phyloP scores from a whole-genome alignment of 1,284 basidiomycete genomes.

The Vanrija pseudolonga region DNA sequence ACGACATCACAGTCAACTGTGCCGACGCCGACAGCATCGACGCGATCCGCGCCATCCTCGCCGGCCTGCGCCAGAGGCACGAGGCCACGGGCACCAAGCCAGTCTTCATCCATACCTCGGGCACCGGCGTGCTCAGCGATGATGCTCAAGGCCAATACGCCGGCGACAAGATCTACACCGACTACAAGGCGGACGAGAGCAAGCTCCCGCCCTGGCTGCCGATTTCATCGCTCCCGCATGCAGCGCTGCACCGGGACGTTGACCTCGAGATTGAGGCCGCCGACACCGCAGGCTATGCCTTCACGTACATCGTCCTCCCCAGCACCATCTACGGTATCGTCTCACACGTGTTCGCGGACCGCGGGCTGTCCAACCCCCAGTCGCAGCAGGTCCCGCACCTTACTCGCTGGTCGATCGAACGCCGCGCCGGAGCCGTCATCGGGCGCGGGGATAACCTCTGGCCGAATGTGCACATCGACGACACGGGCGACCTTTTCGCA shows the following conservation, averaged over 20 bases:
- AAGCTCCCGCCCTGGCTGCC: constrained; percentile 34
- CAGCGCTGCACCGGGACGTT: constrained; percentile 34
- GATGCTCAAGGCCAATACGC: constrained; percentile 1
- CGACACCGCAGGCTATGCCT: constrained; percentile 36
- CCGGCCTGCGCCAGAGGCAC: constrained; percentile 37
- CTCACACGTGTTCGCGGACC: constrained; percentile 32
- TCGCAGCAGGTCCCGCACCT: constrained; percentile 41
- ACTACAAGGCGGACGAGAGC: constrained; percentile 25
- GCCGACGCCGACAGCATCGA: constrained; percentile 45
- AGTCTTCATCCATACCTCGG: constrained; percentile 48
- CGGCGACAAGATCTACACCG: constrained; percentile 39
- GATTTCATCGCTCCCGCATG: constrained; percentile 30
- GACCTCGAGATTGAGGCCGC: constrained; percentile 43
- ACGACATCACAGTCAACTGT: constrained; percentile 43
- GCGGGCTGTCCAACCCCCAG: constrained; percentile 37
- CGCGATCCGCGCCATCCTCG: constrained; percentile 38
- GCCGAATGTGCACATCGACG: constrained; percentile 22
- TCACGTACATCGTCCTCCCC: constrained; percentile 48
- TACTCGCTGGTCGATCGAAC: constrained; percentile 40
- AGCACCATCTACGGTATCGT: constrained; percentile 48
- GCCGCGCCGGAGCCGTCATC: constrained; percentile 39
- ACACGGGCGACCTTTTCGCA: constrained; percentile 28
- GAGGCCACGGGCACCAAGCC: constrained; percentile 34
- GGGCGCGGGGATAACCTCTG: constrained; percentile 40
- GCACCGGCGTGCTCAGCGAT: constrained; percentile 45